Conservation (phyloP, 208 protist genomes). For the Wallacemonas sp. region DNA sequence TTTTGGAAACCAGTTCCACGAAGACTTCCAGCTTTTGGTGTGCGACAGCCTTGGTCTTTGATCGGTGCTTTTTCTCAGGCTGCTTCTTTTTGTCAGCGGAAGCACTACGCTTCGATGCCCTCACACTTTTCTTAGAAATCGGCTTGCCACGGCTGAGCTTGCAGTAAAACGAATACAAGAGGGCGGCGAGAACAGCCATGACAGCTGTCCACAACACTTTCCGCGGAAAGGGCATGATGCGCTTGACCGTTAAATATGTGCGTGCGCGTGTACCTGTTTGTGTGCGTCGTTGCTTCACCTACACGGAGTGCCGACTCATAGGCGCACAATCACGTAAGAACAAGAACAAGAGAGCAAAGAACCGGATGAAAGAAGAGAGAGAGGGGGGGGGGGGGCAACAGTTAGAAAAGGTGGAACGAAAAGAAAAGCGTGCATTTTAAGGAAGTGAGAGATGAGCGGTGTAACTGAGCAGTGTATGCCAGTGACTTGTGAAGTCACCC, state of each 20-base stretch:
- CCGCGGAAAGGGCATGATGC: background rate
- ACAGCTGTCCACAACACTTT: background rate
- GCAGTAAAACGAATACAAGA: background rate
- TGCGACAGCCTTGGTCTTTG: slow-evolving; percentile 16
- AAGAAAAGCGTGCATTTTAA: background rate
- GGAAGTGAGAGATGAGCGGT: background rate
- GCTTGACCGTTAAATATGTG: background rate
- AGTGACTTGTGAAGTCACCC: no score
- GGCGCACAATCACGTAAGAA: no score
- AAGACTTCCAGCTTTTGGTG: slow-evolving; percentile 65
- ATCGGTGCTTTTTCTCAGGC: background rate
- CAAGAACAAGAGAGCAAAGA: background rate
- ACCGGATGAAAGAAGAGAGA: no score
- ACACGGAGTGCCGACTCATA: no score
- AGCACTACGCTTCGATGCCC: background rate
- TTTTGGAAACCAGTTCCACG: slow-evolving; percentile 22
- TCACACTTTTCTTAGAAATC: background rate
- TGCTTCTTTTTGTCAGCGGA: slow-evolving; percentile 1
- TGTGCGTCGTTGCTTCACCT: background rate
- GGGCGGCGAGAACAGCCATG: background rate
- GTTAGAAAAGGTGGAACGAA: background rate
- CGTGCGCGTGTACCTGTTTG: background rate
- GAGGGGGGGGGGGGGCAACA: background rate
- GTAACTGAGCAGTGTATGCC: no score
- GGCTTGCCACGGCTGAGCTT: background rate